These are phyloP conservation scores for Lavandula angustifolia DNA, from an alignment of 257 asterid genomes.

Conservation along the genomic window DNA sequence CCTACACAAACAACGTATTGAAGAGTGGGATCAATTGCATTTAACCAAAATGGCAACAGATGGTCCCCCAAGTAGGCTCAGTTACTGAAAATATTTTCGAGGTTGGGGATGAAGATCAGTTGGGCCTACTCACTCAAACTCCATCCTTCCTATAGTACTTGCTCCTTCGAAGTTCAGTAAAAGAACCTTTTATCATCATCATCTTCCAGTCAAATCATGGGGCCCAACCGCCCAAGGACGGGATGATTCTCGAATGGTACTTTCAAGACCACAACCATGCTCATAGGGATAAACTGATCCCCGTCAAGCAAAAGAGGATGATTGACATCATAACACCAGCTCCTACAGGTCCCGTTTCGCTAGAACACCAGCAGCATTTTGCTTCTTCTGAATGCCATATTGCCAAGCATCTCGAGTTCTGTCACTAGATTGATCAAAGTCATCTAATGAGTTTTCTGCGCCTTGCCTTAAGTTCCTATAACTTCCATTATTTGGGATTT, in stretches of 20 bases:
- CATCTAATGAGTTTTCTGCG: constrained; percentile 59
- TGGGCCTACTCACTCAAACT: background rate
- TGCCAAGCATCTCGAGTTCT: constrained; percentile 78
- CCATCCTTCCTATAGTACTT: background rate
- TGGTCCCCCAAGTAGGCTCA: constrained; percentile 9
- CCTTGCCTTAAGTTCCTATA: constrained; percentile 60
- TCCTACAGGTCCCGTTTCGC: constrained; percentile 56
- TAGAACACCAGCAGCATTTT: constrained; percentile 34
- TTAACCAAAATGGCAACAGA: no score
- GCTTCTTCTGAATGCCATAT: constrained; percentile 43
- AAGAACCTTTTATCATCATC: constrained; percentile 16
- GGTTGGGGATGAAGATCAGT: background rate
- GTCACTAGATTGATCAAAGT: constrained; percentile 65
- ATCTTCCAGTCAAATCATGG: constrained; percentile 14
- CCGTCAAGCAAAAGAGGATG: constrained; percentile 14
- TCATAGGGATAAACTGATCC: constrained; percentile 19
- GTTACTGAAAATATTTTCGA: no score
- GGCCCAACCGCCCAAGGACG: constrained; percentile 6
- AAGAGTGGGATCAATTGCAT: no score
- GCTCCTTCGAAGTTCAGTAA: constrained; percentile 9
- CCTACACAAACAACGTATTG: constrained; percentile 11
- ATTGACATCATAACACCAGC: constrained; percentile 23
- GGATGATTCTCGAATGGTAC: constrained; percentile 12
- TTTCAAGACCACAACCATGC: constrained; percentile 16
- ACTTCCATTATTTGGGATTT: constrained; percentile 60